Base-by-base conservation (phyloP, 2,329 filamentous ascomycete species). In the Paraconiothyrium sp. region DNA sequence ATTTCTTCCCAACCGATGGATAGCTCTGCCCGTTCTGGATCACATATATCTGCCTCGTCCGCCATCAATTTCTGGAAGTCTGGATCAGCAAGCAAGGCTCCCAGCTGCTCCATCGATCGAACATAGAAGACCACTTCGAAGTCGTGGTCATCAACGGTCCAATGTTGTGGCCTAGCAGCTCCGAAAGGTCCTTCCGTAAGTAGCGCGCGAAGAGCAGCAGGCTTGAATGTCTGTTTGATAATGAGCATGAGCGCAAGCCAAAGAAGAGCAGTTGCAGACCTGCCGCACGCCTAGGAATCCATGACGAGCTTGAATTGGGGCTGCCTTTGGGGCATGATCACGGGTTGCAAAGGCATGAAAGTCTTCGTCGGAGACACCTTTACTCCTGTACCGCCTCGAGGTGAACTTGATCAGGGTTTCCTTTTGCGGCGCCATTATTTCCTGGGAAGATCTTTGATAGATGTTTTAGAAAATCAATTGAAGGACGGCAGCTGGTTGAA, bases 1-100 rank as follows among this genome's bases (percentile, higher is more conserved):
- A 61, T 54, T 32, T 61, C 59, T 47, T 57, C 59, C 59, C 59
- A 57, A 4, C 59, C 59, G n/a, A 47, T 41, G 11, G 24, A n/a
- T 37, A 61, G 3, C n/a, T 11, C 47, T 6, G 34, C 54, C 10
- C 32, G n/a, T 32, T 32, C 54, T n/a, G 3, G 22, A n/a, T 57
- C 59, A 1, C 46, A 22, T 9, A 57, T 27, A 34, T 52, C 10
- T 3, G 10, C 27, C n/a, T 61, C 59, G 4, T 30, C 54, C 4
- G 2, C 16, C 5, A 52, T 22, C 13, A 61, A 6, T n/a, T 27
- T 48, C 22, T 57, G 59, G 43, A 61, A 61, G 10, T 61, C 59
- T 22, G 59, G 54, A 47, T 61, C 59, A 20, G 30, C 37, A 8
- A 61, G 2, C 13, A 61, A 46, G 11, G 44, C 52, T 20, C 11